Conservation (phyloP, 495 filamentous ascomycete species). For the Bombardia bombarda region DNA sequence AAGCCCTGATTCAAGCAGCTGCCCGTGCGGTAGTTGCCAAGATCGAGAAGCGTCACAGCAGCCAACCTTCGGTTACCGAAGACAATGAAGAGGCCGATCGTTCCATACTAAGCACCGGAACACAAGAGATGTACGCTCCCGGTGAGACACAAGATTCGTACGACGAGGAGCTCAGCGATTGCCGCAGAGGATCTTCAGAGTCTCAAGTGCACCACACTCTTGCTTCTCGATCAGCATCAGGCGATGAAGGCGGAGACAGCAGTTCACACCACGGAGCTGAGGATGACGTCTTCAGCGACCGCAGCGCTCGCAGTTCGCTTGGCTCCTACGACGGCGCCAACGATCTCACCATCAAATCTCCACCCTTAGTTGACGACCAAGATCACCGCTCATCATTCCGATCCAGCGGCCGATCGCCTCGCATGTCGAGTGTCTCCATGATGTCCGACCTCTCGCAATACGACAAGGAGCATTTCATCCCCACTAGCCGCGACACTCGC, state of each 20-base stretch:
- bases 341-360: conserved; percentile 7
- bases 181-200: conserved; percentile 6
- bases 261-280: conserved; percentile 42
- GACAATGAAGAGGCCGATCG: conserved; percentile 18
- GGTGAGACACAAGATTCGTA: conserved; percentile 8
- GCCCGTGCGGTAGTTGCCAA: conserved; percentile 32
- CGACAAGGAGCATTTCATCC: conserved; percentile 33
- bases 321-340: conserved; percentile 30
- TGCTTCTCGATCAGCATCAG: conserved; percentile 11
- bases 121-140: conserved; percentile 22
- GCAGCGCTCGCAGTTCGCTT: conserved; percentile 37
- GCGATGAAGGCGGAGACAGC: conserved; percentile 29
- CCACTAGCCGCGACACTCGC: conserved; percentile 28
- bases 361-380: conserved; percentile 1
- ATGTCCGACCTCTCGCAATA: conserved; percentile 39
- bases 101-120: conserved; percentile 26
- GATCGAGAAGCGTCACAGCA: conserved; percentile 22
- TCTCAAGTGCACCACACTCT: conserved; percentile 14
- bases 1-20: conserved; percentile 37
- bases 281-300: conserved; percentile 49
- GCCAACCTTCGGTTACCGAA: background rate
- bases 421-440: conserved; percentile 26
- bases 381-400: conserved; percentile 9
- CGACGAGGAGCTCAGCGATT: conserved; percentile 2
- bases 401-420: conserved; percentile 8